Conservation (phyloP, 192 early-diverging fungal species). For the Coemansia nantahalensis region DNA sequence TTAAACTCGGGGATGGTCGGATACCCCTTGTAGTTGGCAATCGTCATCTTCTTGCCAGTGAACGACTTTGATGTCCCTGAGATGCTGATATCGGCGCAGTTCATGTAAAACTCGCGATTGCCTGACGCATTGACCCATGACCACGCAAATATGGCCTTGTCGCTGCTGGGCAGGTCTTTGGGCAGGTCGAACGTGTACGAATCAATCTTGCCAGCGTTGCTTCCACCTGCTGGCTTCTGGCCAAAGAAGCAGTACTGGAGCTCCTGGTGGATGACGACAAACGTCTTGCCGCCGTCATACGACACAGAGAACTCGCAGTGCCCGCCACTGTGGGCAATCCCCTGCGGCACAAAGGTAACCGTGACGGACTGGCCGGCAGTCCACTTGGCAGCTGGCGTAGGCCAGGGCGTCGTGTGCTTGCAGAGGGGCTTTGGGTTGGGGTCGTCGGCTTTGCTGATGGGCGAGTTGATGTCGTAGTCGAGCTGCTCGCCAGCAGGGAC, state of each 20-base stretch:
- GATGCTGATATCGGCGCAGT: slow-evolving; percentile 68
- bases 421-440: slow-evolving; percentile 24
- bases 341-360: slow-evolving; percentile 40
- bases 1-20: slow-evolving; percentile 57
- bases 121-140: slow-evolving; percentile 70
- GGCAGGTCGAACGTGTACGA: slow-evolving; percentile 57
- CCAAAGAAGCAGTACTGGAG: slow-evolving; percentile 48
- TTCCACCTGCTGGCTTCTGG: slow-evolving; percentile 11
- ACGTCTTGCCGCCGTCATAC: slow-evolving; percentile 55
- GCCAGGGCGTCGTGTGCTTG: slow-evolving; percentile 43
- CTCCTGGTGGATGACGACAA: slow-evolving; percentile 54
- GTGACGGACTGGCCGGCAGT: slow-evolving; percentile 49
- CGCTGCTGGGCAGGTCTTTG: slow-evolving; percentile 40
- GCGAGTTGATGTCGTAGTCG: slow-evolving; percentile 33
- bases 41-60: slow-evolving; percentile 53
- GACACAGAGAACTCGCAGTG: slow-evolving; percentile 62
- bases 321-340: slow-evolving; percentile 54
- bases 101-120: slow-evolving; percentile 73
- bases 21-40: slow-evolving; percentile 56
- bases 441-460: slow-evolving; percentile 14
- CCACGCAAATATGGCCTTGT: slow-evolving; percentile 57
- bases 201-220: neutral
- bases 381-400: slow-evolving; percentile 31
- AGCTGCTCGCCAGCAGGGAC: slow-evolving; percentile 38
- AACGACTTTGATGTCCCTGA: slow-evolving; percentile 32